Conservation (phyloP, 495 filamentous ascomycete species). For the Xylaria bambusicola region DNA sequence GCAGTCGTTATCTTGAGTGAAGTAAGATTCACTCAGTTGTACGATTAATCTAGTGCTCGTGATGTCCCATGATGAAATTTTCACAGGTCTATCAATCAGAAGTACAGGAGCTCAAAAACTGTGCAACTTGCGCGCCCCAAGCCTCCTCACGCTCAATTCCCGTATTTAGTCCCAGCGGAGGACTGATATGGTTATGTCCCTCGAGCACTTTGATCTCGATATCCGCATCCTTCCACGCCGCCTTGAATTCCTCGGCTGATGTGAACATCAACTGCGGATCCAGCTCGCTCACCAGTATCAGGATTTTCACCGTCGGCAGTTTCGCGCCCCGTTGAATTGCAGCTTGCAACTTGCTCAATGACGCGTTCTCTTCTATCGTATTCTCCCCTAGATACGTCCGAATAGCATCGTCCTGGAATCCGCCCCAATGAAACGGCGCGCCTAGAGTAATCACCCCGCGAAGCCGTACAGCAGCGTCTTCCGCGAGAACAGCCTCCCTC, state of each 20-base stretch:
- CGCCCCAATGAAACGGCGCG: slow-evolving; percentile 41
- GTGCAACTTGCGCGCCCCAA: slow-evolving; percentile 41
- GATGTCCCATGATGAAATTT: no score
- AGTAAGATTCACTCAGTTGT: no score
- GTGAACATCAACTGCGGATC: slow-evolving; percentile 40
- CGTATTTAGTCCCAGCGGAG: slow-evolving; percentile 36
- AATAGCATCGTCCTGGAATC: slow-evolving; percentile 22
- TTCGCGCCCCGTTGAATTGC: slow-evolving; percentile 25
- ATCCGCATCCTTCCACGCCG: slow-evolving; percentile 32
- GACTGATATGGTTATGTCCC: slow-evolving; percentile 50
- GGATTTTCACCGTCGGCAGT: slow-evolving; percentile 31
- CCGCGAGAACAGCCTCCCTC: slow-evolving; percentile 21
- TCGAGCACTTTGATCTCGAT: slow-evolving; percentile 33
- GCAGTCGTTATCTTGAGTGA: no score
- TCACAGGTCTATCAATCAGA: slow-evolving; percentile 4
- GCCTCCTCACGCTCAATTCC: slow-evolving; percentile 43
- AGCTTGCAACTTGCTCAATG: slow-evolving; percentile 33
- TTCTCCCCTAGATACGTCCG: slow-evolving; percentile 34
- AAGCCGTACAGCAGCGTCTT: slow-evolving; percentile 28
- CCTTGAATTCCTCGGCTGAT: slow-evolving; percentile 34
- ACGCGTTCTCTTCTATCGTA: slow-evolving; percentile 29
- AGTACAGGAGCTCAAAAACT: slow-evolving; percentile 22
- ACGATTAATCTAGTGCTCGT: no score
- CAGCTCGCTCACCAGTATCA: slow-evolving; percentile 38
- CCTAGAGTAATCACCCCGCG: slow-evolving; percentile 37